phyloP scores from a whole-genome alignment of 352 stramenopile species.

The Phytophthora foliorum region DNA sequence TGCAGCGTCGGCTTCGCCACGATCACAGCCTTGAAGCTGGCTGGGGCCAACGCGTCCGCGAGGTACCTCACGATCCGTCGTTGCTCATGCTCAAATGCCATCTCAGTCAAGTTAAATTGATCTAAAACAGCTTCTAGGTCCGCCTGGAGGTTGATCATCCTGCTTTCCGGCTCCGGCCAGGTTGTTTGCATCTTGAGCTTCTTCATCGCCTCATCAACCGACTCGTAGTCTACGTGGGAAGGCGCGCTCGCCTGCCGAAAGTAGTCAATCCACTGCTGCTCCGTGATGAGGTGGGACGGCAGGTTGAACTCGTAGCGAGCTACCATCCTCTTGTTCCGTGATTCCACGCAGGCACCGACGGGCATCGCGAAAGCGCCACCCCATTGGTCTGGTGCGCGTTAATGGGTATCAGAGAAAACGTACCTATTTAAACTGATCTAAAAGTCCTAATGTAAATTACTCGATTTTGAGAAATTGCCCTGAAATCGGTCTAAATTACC shows the following conservation, averaged over 20 bases:
- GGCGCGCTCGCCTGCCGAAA: neutral
- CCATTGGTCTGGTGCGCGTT: neutral
- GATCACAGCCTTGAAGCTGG: neutral
- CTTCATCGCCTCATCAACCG: constrained; percentile 15
- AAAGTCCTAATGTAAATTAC: neutral
- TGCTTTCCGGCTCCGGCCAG: constrained; percentile 4
- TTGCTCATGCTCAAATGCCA: neutral
- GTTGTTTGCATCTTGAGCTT: constrained; percentile 11
- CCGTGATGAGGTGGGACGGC: neutral
- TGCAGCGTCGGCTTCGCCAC: neutral
- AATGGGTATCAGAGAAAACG: neutral
- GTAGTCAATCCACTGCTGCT: neutral
- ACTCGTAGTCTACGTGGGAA: neutral
- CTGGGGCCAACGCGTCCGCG: neutral
- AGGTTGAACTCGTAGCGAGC: neutral
- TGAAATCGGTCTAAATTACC: neutral
- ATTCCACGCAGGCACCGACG: neutral
- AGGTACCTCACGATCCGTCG: neutral
- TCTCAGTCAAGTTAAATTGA: neutral
- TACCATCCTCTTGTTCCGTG: neutral
- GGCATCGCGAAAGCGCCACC: neutral
- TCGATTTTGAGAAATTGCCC: neutral
- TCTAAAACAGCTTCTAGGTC: constrained; percentile 17
- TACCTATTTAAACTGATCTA: neutral
- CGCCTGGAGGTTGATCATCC: constrained; percentile 5